Percentiles rank a stretch among this genome's conserved stretches.
Evolutionary conservation across 345 rosid species (phyloP).

Genomic region (Populus alba): DNA sequence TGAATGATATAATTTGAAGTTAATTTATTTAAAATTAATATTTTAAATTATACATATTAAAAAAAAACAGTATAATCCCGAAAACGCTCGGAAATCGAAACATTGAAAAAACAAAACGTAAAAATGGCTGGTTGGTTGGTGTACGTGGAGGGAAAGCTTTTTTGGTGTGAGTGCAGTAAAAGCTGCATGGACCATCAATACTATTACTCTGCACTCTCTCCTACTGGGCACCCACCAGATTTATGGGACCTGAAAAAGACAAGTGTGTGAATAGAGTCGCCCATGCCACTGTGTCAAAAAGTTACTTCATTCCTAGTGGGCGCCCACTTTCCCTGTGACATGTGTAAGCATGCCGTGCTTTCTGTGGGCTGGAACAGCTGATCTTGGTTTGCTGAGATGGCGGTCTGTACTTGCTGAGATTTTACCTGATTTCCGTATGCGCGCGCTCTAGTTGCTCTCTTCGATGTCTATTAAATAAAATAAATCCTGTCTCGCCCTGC

Average conservation of each 20-base stretch:
- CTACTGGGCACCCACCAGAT: constrained; percentile 5
- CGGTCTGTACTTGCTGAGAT: too few species aligned
- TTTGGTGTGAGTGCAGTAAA: constrained; percentile 34
- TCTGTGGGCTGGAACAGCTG: not conserved
- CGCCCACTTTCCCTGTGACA: constrained; percentile 7
- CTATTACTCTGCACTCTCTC: constrained; percentile 7
- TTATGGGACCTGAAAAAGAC: constrained; percentile 1
- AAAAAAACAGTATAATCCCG: too few species aligned
- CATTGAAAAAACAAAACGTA: too few species aligned
- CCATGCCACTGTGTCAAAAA: not conserved
- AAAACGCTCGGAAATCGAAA: too few species aligned
- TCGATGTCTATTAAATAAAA: too few species aligned
- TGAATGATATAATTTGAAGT: too few species aligned
- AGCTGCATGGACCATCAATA: constrained; percentile 25
- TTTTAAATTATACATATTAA: too few species aligned
- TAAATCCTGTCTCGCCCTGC: too few species aligned
- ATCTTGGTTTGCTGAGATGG: not conserved
- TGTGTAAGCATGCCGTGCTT: not conserved
- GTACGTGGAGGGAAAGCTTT: constrained; percentile 18
- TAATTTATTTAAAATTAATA: too few species aligned
- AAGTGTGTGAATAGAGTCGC: not conserved
- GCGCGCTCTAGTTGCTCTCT: too few species aligned
- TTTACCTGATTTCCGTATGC: too few species aligned
- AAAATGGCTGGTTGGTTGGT: too few species aligned
- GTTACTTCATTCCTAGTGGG: not conserved